A percentile compares a stretch with the other conserved stretches of the same genome.
phyloP scores from a whole-genome alignment of 1,139 yeast genomes.

The Yamadazyma diddensiae region DNA sequence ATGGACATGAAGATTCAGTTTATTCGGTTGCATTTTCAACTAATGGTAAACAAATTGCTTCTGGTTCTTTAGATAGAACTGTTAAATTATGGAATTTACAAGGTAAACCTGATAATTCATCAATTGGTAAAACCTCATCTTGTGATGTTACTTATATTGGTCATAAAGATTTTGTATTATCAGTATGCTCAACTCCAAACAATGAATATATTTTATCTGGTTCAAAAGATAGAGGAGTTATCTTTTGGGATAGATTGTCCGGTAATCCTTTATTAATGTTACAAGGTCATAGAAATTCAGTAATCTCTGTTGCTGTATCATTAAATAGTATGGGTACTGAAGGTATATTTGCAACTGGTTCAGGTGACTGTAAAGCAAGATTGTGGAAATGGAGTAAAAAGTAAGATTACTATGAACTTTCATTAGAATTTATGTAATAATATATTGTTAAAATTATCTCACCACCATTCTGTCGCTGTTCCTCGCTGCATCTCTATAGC shows the following conservation, averaged over 20 bases:
- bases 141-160: conserved; percentile 95
- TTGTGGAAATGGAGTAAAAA: conserved; percentile 74
- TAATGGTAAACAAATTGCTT: conserved; percentile 87
- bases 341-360: conserved; percentile 90
- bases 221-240: conserved; percentile 95
- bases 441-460: conserved; percentile 1
- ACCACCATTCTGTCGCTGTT: neutral
- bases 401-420: conserved; percentile 1
- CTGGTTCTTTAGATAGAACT: conserved; percentile 94
- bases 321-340: conserved; percentile 70
- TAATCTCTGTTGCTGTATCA: conserved; percentile 89
- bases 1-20: conserved; percentile 96
- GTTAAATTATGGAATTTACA: conserved; percentile 92
- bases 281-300: conserved; percentile 96
- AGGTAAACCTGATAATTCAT: conserved; percentile 48
- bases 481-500: neutral
- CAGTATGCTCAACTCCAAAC: conserved; percentile 93
- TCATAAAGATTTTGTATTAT: conserved; percentile 92
- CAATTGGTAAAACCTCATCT: conserved; percentile 47
- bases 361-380: conserved; percentile 97
- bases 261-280: conserved; percentile 94
- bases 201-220: conserved; percentile 91
- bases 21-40: conserved; percentile 93
- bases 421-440: conserved; percentile 3
- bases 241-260: conserved; percentile 91